Evolutionary conservation across 2,329 filamentous ascomycete genomes (phyloP).

Genomic region (Corniculantispora saksenae): DNA sequence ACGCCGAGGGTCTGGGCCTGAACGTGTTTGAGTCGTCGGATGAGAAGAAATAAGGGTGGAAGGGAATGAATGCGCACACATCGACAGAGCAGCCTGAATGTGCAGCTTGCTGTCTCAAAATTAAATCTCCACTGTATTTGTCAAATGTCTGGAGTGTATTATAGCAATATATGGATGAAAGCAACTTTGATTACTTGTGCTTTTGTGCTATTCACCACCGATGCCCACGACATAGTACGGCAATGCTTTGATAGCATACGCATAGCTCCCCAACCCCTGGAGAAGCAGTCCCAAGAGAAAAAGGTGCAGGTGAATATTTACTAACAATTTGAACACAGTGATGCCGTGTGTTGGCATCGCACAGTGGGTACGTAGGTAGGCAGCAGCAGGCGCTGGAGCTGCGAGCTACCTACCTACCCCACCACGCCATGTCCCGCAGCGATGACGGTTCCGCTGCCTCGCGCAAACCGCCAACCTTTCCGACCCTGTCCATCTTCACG

Average conservation of each 20-base stretch:
- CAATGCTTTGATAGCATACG: no score
- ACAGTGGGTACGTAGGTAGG: neutral
- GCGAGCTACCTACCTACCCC: neutral
- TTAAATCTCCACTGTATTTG: conserved; percentile 40
- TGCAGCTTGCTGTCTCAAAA: neutral
- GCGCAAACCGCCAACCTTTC: neutral
- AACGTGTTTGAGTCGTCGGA: conserved; percentile 69
- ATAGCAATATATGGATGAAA: conserved; percentile 20
- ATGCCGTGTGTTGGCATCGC: neutral
- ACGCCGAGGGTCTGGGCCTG: conserved; percentile 85
- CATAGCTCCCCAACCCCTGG: no score
- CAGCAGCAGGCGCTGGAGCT: neutral
- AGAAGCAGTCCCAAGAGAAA: no score
- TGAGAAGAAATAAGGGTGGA: conserved; percentile 45
- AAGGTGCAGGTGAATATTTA: no score
- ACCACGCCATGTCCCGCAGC: conserved; percentile 8
- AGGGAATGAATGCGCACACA: neutral
- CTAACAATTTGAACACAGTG: neutral
- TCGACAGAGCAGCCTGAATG: neutral
- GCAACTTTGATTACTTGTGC: neutral
- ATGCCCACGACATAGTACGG: neutral
- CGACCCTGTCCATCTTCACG: neutral
- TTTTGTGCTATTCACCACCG: neutral
- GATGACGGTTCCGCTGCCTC: conserved; percentile 12
- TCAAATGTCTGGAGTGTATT: conserved; percentile 27